Conservation (phyloP, 257 asterid species). For the Solanum peruvianum region DNA sequence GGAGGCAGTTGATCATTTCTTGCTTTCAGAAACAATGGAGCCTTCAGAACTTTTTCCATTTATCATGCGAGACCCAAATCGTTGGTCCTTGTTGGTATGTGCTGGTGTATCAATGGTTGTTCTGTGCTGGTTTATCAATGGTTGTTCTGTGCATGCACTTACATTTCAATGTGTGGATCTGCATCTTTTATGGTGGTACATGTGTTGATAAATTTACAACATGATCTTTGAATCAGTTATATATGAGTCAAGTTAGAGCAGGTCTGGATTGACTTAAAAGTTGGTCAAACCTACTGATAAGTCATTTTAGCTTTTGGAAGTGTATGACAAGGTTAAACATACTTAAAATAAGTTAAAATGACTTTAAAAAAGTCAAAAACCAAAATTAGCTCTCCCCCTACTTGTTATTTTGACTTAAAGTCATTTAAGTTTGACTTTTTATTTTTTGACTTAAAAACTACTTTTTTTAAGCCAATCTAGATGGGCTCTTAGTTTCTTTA, state of each 20-base stretch:
- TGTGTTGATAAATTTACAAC: neutral
- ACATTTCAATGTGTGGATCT: neutral
- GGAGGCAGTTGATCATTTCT: slow-evolving; percentile 90
- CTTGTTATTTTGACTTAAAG: no score
- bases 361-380: neutral
- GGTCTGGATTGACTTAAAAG: no score
- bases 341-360: neutral
- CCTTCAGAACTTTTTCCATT: slow-evolving; percentile 97
- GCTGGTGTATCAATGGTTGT: neutral
- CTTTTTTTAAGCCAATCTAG: no score
- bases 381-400: neutral
- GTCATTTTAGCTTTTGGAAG: no score
- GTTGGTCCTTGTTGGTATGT: slow-evolving; percentile 89
- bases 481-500: neutral
- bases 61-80: slow-evolving; percentile 92
- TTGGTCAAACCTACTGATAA: no score
- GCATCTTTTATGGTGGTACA: neutral
- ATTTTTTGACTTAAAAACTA: no score
- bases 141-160: neutral
- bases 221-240: neutral
- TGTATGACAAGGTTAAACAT: no score
- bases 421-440: no score
- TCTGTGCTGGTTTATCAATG: neutral
- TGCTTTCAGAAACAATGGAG: slow-evolving; percentile 85
- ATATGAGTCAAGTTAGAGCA: neutral